A percentile compares a stretch with the other conserved stretches of the same genome.
Evolutionary conservation across 305 asterid species (phyloP).

Genomic region (Ilex paraguariensis): DNA sequence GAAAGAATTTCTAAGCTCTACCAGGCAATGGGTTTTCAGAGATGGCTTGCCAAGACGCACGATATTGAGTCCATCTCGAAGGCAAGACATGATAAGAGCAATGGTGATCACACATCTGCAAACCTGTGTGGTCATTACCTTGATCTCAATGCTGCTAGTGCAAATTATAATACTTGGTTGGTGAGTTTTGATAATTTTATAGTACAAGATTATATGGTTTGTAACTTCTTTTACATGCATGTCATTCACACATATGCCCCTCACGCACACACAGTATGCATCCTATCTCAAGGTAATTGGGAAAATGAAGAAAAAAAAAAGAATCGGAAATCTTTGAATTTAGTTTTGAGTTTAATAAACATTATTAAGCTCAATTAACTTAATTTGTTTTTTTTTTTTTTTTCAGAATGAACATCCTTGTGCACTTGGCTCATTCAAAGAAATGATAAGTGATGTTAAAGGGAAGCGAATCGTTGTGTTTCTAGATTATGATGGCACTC

Average conservation of each 20-base stretch:
- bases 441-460: conserved; percentile 22
- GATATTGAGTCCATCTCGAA: conserved; percentile 7
- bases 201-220: too few relatives aligned
- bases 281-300: neutral
- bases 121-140: conserved; percentile 15
- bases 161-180: conserved; percentile 49
- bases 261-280: neutral
- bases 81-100: conserved; percentile 10
- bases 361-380: neutral
- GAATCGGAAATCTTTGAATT: too few relatives aligned
- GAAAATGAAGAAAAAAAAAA: neutral
- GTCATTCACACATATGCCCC: neutral
- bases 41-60: conserved; percentile 26
- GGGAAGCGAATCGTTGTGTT: conserved; percentile 70
- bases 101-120: conserved; percentile 6
- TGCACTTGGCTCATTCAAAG: conserved; percentile 43
- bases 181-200: conserved; percentile 26
- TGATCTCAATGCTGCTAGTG: conserved; percentile 6
- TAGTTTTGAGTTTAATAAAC: too few relatives aligned
- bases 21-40: conserved; percentile 35
- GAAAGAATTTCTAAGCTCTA: conserved; percentile 33
- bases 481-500: conserved; percentile 82
- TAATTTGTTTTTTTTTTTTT: neutral
- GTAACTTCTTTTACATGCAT: neutral
- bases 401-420: conserved; percentile 61